Conservation (phyloP, 2,329 filamentous ascomycete genomes). For the Capronia coronata region DNA sequence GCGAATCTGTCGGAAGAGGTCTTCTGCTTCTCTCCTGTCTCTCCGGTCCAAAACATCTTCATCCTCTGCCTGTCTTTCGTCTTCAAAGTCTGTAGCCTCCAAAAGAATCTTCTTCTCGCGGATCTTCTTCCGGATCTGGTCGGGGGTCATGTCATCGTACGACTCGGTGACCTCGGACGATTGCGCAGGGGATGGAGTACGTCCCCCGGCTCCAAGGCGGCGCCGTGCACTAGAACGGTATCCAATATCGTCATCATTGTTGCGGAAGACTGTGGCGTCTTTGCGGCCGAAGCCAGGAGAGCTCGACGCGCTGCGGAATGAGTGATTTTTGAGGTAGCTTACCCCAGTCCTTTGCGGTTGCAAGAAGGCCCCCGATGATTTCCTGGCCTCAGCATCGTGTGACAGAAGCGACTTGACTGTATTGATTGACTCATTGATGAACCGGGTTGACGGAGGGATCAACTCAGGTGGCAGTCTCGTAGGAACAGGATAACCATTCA, state of each 20-base stretch:
- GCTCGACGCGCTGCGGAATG: conserved; percentile 64
- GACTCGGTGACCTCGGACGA: conserved; percentile 57
- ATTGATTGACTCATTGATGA: conserved; percentile 86
- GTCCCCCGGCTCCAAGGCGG: conserved; percentile 61
- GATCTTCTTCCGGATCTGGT: conserved; percentile 87
- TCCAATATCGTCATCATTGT: conserved; percentile 86
- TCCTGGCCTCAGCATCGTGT: conserved; percentile 81
- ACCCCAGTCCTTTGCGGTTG: conserved; percentile 96
- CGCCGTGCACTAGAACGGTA: conserved; percentile 92
- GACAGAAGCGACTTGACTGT: conserved; percentile 84
- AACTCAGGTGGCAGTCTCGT: conserved; percentile 83
- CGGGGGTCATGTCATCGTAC: conserved; percentile 74
- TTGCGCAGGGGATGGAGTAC: conserved; percentile 73
- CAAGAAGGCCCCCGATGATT: conserved; percentile 80
- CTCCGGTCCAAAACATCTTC: conserved; percentile 86
- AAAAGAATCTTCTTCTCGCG: conserved; percentile 89
- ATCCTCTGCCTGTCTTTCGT: conserved; percentile 82
- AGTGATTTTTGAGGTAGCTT: conserved; percentile 93
- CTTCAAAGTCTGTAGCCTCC: conserved; percentile 93
- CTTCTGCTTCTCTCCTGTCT: conserved; percentile 86
- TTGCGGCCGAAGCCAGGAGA: conserved; percentile 62
- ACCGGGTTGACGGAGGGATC: conserved; percentile 87
- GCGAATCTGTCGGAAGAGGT: conserved; percentile 85
- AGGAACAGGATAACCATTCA: conserved; percentile 92
- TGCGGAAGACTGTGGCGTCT: conserved; percentile 93